Base-by-base conservation (phyloP, 2,329 filamentous ascomycete species). In the Fusarium annulatum region DNA sequence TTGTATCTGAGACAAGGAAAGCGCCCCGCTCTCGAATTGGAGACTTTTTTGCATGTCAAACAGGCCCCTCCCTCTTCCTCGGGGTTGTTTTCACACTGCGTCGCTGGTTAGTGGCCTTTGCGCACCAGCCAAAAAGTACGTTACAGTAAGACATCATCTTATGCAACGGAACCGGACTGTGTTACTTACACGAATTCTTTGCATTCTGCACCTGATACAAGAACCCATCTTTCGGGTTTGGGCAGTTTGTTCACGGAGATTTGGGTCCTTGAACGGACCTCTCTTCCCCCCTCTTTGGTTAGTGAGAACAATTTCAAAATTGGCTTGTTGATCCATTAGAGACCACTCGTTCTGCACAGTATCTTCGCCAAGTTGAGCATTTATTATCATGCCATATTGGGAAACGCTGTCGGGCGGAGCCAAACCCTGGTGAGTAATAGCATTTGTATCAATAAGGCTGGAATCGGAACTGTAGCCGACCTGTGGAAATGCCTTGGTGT, bases 181-280 rank as follows among this genome's bases (percentile, higher is more conserved):
- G 4, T 21, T 41, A 82, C 88, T 85, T 79, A 90, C 89, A 55
- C 89, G 85, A 74, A 91, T 90, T 48, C 88, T 85, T 72, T 91
- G 89, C 87, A 90, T 90, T 56, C 88, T 85, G 71, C 89, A 91
- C 49, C 89, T 84, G 65, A 91, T 87, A 74, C 89, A 91, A 26
- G 87, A 89, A 14, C 88, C 88, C 23, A 88, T 87, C 61, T 86
- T 87, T 66, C 89, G 84, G 5, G 88, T 90, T 63, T 86, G 83
- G 1, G 89, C 89, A 2, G 89, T 91, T 71, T 86, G 83, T 68
- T 88, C 83, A 30, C 88, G 85, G 36, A 86, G 82, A 15, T 80
- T 81, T n/a, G 84, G 81, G 58, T 88, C 86, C 66, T 85, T 87
- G 79, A 90, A 91, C 5, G 88, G 88, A 0, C 88, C 88, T 16